Evolutionary conservation across 1,284 basidiomycete genomes (phyloP).

Genomic region (Tilletia caries): DNA sequence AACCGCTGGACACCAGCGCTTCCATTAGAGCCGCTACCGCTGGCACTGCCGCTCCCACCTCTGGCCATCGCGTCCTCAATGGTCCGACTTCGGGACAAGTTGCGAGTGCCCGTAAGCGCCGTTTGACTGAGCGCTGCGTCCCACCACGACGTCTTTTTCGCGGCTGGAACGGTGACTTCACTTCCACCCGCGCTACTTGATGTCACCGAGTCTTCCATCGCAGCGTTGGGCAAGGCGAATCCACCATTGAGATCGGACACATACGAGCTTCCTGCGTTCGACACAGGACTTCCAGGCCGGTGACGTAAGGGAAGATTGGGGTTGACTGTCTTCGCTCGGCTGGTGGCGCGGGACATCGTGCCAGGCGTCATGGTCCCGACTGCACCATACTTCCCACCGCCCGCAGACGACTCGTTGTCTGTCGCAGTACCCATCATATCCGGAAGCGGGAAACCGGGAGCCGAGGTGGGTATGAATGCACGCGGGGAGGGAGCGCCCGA

Average conservation of each 20-base stretch:
- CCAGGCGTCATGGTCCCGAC: neutral
- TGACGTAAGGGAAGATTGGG: conserved; percentile 2
- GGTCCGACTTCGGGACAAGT: conserved; percentile 7
- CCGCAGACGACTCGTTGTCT: neutral
- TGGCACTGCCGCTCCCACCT: neutral
- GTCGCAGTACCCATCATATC: neutral
- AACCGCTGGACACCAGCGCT: neutral
- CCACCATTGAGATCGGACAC: neutral
- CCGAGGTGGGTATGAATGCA: neutral
- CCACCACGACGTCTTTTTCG: neutral
- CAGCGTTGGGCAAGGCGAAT: neutral
- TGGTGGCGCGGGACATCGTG: neutral
- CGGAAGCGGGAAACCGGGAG: neutral
- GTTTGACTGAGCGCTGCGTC: conserved; percentile 4
- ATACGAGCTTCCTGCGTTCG: conserved; percentile 6
- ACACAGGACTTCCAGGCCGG: neutral
- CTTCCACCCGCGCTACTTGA: neutral
- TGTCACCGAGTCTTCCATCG: neutral
- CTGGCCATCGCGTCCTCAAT: conserved; percentile 4
- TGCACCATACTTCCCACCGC: conserved; percentile 1
- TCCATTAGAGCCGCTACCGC: neutral
- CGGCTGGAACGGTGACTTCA: neutral
- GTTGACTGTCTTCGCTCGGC: neutral
- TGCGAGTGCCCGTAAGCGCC: neutral
- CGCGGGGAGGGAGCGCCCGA: neutral